Conservation (phyloP, 2,329 filamentous ascomycete species). For the Talaromyces sp. region DNA sequence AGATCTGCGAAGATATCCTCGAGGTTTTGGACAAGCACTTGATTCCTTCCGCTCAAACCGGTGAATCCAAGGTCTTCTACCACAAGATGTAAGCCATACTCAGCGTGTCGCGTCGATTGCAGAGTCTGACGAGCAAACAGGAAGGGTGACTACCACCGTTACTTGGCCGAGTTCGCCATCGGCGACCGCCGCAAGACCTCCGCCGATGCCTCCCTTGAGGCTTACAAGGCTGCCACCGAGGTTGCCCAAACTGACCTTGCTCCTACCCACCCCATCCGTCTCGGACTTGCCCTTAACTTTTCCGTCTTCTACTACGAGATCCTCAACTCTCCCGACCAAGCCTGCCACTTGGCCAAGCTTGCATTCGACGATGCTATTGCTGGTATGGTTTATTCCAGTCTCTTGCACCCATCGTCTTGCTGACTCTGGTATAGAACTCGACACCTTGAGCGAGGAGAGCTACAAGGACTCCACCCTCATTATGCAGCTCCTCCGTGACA, state of each 20-base stretch:
- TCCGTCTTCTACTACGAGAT: conserved; percentile 99
- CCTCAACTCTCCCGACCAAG: conserved; percentile 95
- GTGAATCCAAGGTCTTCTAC: conserved; percentile 99
- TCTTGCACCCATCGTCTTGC: neutral
- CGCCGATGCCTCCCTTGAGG: conserved; percentile 90
- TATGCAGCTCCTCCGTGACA: conserved; percentile 97
- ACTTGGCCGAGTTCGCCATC: conserved; percentile 93
- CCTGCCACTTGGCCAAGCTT: conserved; percentile 95
- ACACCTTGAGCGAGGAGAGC: conserved; percentile 95
- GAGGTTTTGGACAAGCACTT: conserved; percentile 89
- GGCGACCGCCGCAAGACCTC: conserved; percentile 93
- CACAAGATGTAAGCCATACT: conserved; percentile 88
- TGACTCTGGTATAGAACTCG: conserved; percentile 64
- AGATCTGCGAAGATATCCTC: conserved; percentile 96
- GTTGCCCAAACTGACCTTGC: conserved; percentile 85
- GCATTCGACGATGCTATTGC: conserved; percentile 96
- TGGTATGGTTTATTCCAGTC: conserved; percentile 47
- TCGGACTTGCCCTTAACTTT: conserved; percentile 90
- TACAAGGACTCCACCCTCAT: conserved; percentile 99
- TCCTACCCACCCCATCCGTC: conserved; percentile 87
- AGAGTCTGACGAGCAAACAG: conserved; percentile 46
- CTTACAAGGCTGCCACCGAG: conserved; percentile 92
- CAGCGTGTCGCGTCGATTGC: neutral
- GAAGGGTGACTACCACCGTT: conserved; percentile 99
- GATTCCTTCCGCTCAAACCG: conserved; percentile 92